Conservation (phyloP, 441 rosid genomes). For the Mallotus japonicus region DNA sequence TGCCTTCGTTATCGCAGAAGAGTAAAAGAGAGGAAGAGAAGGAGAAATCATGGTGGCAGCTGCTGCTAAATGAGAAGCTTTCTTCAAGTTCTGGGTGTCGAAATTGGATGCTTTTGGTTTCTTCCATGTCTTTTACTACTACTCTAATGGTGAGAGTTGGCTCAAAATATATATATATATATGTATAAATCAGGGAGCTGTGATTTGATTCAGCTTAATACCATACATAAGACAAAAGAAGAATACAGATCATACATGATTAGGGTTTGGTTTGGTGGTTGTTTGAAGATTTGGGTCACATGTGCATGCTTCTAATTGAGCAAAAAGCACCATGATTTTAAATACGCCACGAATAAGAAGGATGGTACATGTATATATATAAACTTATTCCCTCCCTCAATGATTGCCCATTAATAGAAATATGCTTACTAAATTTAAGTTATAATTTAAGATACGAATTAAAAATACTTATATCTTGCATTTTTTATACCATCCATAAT, state of each 20-base stretch:
- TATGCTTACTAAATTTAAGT: too few relatives aligned
- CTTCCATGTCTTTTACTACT: conserved; percentile 11
- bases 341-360: too few relatives aligned
- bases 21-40: conserved; percentile 4
- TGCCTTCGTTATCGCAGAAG: conserved; percentile 12
- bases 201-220: background rate
- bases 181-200: too few relatives aligned
- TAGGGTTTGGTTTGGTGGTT: background rate
- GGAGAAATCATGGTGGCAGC: conserved; percentile 17
- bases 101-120: conserved; percentile 6
- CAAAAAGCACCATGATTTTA: too few relatives aligned
- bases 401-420: too few relatives aligned
- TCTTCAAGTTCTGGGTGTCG: conserved; percentile 29
- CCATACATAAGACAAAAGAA: background rate
- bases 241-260: conserved; percentile 13
- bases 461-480: too few relatives aligned
- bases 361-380: too few relatives aligned
- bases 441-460: too few relatives aligned
- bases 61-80: conserved; percentile 32
- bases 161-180: too few relatives aligned
- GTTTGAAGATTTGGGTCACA: background rate
- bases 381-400: too few relatives aligned
- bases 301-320: background rate
- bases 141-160: background rate
- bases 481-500: too few relatives aligned